Evolutionary conservation across 306 rosid genomes (phyloP), one percentile per base, ranked within the genome.

Genomic region (Quillaja saponaria): DNA sequence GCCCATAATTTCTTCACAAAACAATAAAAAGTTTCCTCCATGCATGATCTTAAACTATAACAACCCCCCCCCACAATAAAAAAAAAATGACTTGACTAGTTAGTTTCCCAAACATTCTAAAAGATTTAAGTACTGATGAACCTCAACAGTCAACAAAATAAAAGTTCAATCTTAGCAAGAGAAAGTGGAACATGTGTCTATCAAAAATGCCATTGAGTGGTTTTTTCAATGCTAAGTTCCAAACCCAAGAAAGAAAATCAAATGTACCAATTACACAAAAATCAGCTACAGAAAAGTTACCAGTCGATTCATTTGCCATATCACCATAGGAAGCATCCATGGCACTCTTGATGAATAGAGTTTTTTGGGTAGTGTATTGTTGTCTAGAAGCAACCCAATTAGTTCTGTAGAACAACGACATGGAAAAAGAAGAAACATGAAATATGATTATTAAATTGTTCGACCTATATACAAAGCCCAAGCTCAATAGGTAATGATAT

Each of bases 261-360:
- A 14, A 20, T 6, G 38, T 13, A 21, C 19, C 11, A 8, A 25
- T 13, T 13, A 51, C 15, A 51, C 15, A 11, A 34, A 51, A 51
- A 21, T 20, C 13, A 35, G 16, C 8, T 34, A 76, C 40, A 41
- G 50, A 74, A 13, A 55, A 66, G 40, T 78, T 82, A 86, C 95
- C 96, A 6, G 88, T 0, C 41, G 88, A 81, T 66, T 79, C 90
- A 52, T 84, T 71, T 31, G 86, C 35, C 79, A 73, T 75, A 74
- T 91, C 92, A 41, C 87, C 89, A 38, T 46, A 81, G 39, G 96
- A 92, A 74, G 96, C 94, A 78, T 92, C 96, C 88, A 76, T 81
- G 34, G 95, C 83, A 72, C 87, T 69, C 81, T 65, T 86, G 61
- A 85, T 72, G 76, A 76, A 51, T 10, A 52, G 80, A 72, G 66